Base-by-base conservation (phyloP, 768 basidiomycete species). In the Leccinum obscurum region DNA sequence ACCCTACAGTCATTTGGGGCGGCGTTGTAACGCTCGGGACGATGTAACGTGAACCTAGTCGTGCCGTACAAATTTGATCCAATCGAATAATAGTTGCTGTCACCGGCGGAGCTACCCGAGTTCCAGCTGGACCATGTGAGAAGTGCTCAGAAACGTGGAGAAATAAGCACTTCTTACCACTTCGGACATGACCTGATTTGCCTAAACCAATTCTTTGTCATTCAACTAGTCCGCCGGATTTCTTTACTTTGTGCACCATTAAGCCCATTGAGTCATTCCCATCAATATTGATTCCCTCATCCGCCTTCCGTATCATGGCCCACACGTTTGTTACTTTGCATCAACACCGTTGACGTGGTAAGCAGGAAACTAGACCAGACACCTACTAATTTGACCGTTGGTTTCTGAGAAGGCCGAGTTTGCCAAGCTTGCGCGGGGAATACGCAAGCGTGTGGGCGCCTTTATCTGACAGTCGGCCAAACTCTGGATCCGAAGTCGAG, bases 1-100 rank as follows among this genome's bases (percentile, higher is more conserved):
- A 1, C 3, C 8, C 5, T 66, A 0, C 67, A 69, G 1, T 69
- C 61, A 0, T 52, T 58, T 6, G 64, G 66, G 11, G 26, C 49
- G 4, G 0, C 0, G 20, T 22, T 39, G 44, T 46, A 46, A 20
- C 20, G 44, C n/a, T 20, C 11, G 46, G 6, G 15, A 17, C 8
- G 8, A 14, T 50, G 49, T 50, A 9, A 17, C 1, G n/a, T 17
- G 20, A 8, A 50, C 14, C 13, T 28, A 17, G 39, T 10, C 15
- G 15, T n/a, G 14, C 22, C 3, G 5, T 24, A n/a, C n/a, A n/a
- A n/a, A 24, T 48, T 48, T 24, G 46, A 14, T 24, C n/a, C 46
- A 49, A 49, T 49, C 0, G 13, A 49, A 41, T 41, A 10, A 41
- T n/a, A n/a, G 17, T n/a, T 41, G 9, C 17, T 39, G 35, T 37